Percentiles rank a stretch among this genome's conserved stretches.
These are phyloP conservation scores for Bertia moriformis DNA, from an alignment of 2,329 filamentous ascomycete genomes.

Conservation along the genomic window DNA sequence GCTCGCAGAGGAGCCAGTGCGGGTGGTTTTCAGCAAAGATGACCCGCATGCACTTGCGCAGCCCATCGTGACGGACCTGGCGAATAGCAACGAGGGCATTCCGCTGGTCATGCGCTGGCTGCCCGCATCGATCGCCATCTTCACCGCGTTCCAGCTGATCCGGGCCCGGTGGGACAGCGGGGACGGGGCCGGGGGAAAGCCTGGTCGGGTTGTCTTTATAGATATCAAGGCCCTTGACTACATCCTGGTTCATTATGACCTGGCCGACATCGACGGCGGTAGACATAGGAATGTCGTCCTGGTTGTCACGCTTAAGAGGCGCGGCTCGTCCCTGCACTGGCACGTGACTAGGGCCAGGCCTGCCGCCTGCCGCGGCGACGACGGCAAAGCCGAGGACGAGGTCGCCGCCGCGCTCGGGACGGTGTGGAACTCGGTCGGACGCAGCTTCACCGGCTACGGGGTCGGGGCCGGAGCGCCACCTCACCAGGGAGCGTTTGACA, in stretches of 20 bases:
- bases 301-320: too few species aligned
- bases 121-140: not conserved
- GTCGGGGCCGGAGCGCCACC: too few species aligned
- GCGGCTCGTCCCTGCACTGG: not conserved
- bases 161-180: not conserved
- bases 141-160: not conserved
- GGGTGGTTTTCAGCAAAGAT: constrained; percentile 39
- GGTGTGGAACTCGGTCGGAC: not conserved
- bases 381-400: not conserved
- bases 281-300: not conserved
- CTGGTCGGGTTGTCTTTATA: not conserved
- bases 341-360: not conserved
- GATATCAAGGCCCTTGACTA: not conserved
- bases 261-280: not conserved
- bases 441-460: not conserved
- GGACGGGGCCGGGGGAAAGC: not conserved
- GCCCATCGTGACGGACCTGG: constrained; percentile 39
- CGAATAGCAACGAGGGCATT: constrained; percentile 27
- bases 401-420: not conserved
- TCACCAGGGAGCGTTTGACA: not conserved
- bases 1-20: constrained; percentile 37
- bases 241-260: not conserved
- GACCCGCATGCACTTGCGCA: constrained; percentile 56
- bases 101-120: not conserved
- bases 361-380: not conserved